A percentile compares a stretch with the other conserved stretches of the same genome.
These are phyloP conservation scores for Teunomyces kruisii DNA, from an alignment of 805 yeast genomes.

Conservation along the genomic window DNA sequence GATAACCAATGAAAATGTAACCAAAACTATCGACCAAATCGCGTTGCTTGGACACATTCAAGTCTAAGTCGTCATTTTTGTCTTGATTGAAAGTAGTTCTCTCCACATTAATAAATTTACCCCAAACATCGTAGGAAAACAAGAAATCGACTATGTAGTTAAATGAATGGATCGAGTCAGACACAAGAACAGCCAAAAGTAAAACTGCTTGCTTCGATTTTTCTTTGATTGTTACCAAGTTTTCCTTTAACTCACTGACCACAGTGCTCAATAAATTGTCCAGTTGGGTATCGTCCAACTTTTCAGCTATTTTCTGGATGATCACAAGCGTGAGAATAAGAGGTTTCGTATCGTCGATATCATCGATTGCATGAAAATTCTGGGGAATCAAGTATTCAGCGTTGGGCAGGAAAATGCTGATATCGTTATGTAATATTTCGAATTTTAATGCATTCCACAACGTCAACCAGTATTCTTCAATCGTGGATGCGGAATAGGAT, in stretches of 20 bases:
- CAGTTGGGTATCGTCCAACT: slow-evolving; percentile 29
- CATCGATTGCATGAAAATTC: slow-evolving; percentile 26
- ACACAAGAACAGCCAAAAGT: slow-evolving; percentile 55
- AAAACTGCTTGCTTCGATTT: slow-evolving; percentile 65
- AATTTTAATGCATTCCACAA: slow-evolving; percentile 88
- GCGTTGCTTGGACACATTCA: slow-evolving; percentile 59
- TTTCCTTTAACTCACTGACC: slow-evolving; percentile 51
- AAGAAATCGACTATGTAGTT: slow-evolving; percentile 42
- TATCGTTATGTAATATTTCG: slow-evolving; percentile 81
- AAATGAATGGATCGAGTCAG: slow-evolving; percentile 46
- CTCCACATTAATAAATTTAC: slow-evolving; percentile 31
- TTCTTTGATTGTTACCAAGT: slow-evolving; percentile 48
- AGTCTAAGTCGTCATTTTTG: slow-evolving; percentile 21
- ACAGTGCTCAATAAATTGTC: slow-evolving; percentile 37
- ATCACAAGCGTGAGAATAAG: slow-evolving; percentile 38
- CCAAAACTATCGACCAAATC: slow-evolving; percentile 59
- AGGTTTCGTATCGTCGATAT: slow-evolving; percentile 35
- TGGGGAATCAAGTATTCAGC: slow-evolving; percentile 25
- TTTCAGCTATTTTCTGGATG: slow-evolving; percentile 39
- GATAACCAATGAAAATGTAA: slow-evolving; percentile 49
- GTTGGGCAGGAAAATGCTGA: slow-evolving; percentile 28
- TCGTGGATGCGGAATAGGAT: slow-evolving; percentile 47
- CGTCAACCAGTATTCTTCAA: slow-evolving; percentile 63
- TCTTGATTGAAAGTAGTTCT: slow-evolving; percentile 5
- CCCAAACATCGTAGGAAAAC: slow-evolving; percentile 43